Conservation (phyloP, 768 basidiomycete genomes). For the Naganishia vaughanmartiniae region DNA sequence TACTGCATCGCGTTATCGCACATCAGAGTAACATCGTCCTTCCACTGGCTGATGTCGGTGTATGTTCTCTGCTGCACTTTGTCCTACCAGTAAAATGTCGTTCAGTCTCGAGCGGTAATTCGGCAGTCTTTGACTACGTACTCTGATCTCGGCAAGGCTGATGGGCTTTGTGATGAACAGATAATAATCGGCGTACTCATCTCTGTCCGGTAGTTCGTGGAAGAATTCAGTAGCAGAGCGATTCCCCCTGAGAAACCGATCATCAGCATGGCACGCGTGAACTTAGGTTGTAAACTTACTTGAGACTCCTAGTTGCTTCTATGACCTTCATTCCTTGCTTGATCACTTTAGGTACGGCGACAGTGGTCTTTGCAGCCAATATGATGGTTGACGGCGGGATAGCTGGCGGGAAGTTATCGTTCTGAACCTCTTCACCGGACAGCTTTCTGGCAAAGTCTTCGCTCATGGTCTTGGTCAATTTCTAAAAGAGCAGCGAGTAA, state of each 20-base stretch:
- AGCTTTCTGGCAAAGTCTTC: slow-evolving; percentile 10
- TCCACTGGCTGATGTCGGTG: slow-evolving; percentile 64
- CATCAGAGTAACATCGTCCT: slow-evolving; percentile 81
- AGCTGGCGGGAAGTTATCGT: neutral
- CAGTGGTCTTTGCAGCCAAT: neutral
- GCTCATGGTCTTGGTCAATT: slow-evolving; percentile 23
- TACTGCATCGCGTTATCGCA: slow-evolving; percentile 85
- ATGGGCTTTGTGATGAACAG: slow-evolving; percentile 73
- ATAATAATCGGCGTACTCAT: slow-evolving; percentile 73
- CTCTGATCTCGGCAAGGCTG: slow-evolving; percentile 81
- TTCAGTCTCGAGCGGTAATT: slow-evolving; percentile 53
- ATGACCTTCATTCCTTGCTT: slow-evolving; percentile 43
- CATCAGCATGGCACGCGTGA: neutral
- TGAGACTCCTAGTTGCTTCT: slow-evolving; percentile 38
- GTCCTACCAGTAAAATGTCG: slow-evolving; percentile 62
- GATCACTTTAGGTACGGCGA: slow-evolving; percentile 40
- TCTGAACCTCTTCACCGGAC: slow-evolving; percentile 1
- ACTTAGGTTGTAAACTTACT: slow-evolving; percentile 37
- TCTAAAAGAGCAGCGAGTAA: neutral
- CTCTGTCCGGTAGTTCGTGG: slow-evolving; percentile 77
- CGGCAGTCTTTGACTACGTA: slow-evolving; percentile 34
- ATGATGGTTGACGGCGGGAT: slow-evolving; percentile 35
- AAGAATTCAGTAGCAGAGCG: slow-evolving; percentile 60
- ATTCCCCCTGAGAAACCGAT: neutral
- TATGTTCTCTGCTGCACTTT: slow-evolving; percentile 79